Percentiles rank a stretch among this genome's conserved stretches.
phyloP scores from a whole-genome alignment of 139 green algal genomes.

The Coelastrella sp. region DNA sequence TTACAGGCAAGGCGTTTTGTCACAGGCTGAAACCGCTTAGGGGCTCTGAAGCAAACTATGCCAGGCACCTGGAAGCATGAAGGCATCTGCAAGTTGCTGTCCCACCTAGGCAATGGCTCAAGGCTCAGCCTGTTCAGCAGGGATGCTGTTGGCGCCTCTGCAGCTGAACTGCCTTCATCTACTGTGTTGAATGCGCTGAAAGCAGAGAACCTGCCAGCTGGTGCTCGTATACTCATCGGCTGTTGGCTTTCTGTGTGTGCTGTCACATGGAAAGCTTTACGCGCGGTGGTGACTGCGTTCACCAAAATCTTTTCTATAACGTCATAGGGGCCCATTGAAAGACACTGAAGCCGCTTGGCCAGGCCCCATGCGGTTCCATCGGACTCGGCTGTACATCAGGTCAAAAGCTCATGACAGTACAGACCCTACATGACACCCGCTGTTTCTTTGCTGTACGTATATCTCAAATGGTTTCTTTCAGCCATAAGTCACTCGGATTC shows the following conservation, averaged over 20 bases:
- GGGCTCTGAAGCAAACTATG: too few species aligned
- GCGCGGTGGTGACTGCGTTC: not conserved
- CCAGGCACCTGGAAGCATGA: too few species aligned
- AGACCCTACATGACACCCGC: too few species aligned
- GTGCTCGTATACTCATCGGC: not conserved
- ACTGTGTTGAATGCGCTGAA: not conserved
- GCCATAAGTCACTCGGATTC: too few species aligned
- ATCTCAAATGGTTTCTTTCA: too few species aligned
- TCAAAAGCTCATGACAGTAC: too few species aligned
- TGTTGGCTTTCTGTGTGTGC: not conserved
- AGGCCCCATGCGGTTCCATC: too few species aligned
- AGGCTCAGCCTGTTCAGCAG: not conserved
- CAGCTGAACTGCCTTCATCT: not conserved
- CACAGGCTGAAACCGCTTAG: too few species aligned
- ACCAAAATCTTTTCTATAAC: not conserved
- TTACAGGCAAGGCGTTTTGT: too few species aligned
- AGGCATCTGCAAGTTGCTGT: not conserved
- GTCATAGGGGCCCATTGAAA: not conserved
- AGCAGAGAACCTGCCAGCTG: not conserved
- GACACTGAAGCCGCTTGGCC: too few species aligned
- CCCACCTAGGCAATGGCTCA: constrained; percentile 15
- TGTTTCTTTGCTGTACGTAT: too few species aligned
- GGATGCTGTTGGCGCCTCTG: not conserved
- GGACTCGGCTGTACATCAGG: too few species aligned
- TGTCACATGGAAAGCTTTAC: not conserved